Percentiles rank a stretch among this genome's conserved stretches.
These are phyloP conservation scores for Tagetes patula DNA, from an alignment of 129 eudicot species.

Conservation along the genomic window DNA sequence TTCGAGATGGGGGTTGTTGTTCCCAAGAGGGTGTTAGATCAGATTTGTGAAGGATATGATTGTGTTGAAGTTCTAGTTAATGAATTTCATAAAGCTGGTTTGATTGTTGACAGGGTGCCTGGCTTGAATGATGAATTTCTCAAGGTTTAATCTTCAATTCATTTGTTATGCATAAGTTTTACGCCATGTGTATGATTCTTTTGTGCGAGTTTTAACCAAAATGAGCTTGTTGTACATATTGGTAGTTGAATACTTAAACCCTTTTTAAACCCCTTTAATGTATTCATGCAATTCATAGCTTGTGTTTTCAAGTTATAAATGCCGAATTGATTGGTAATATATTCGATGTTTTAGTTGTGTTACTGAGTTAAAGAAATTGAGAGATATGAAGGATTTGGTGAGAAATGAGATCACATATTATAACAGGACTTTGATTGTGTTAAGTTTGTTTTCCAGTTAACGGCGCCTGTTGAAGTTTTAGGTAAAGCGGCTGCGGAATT, in stretches of 20 bases:
- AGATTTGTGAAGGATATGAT: constrained; percentile 38
- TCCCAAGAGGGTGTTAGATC: constrained; percentile 47
- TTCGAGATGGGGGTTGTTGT: constrained; percentile 83
- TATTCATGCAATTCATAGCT: constrained; percentile 11
- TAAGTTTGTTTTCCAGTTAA: constrained; percentile 52
- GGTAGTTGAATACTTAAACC: constrained; percentile 25
- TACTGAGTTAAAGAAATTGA: background rate
- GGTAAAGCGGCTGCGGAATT: constrained; percentile 85
- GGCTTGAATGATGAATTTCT: constrained; percentile 82
- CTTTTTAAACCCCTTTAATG: constrained; percentile 21
- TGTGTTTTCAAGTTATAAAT: background rate
- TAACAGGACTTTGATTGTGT: constrained; percentile 3
- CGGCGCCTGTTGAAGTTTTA: constrained; percentile 67
- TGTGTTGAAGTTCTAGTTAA: constrained; percentile 68
- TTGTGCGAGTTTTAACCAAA: background rate
- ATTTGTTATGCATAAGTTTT: constrained; percentile 11
- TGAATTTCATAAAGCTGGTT: constrained; percentile 58
- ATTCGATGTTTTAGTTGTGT: background rate
- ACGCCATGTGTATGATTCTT: constrained; percentile 3
- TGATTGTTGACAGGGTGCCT: constrained; percentile 62
- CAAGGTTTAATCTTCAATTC: constrained; percentile 49
- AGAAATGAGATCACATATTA: background rate
- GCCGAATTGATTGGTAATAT: background rate
- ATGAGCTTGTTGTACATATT: background rate
- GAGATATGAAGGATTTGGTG: background rate